Base-by-base conservation (phyloP, 192 early-diverging fungal genomes). In the Umbelopsis isabellina region DNA sequence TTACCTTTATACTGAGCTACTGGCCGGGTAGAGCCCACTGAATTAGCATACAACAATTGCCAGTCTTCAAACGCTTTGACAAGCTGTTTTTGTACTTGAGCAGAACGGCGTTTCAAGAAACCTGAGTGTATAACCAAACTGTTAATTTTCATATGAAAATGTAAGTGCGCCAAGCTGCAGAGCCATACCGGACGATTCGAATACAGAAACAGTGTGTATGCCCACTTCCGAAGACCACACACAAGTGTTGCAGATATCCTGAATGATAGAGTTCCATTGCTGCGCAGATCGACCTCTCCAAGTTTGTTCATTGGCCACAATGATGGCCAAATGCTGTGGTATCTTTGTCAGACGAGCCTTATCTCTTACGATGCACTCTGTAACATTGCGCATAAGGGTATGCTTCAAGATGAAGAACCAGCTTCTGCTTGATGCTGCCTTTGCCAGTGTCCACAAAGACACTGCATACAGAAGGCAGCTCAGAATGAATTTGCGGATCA, bases 331-430 rank as follows among this genome's bases (percentile, higher is more conserved):
- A 37, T 69, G 67, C 0, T 41, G 35, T 8, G 67, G 67, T 11
- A 69, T 49, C 67, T 69, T 69, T 22, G 49, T 69, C 21, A 69
- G 25, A 12, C 44, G 67, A n/a, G 35, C 22, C 18, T n/a, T 69
- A 27, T 50, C 67, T 18, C 10, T n/a, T 15, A 20, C 11, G 23
- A 69, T 52, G 22, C 21, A 35, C 30, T 51, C 23, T 12, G 67
- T 22, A 33, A 52, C 49, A 48, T 61, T 33, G 12, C 55, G 30
- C 11, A 13, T 16, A 16, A 35, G 0, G 13, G 15, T 16, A 35
- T 35, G 18, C 3, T 61, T 16, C 55, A 61, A 61, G 55, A 35
- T 61, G 55, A 61, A 61, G 55, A 61, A 35, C 55, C 55, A 61
- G 55, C 55, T 61, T 61, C 55, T 5, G 33, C 55, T 61, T 61